Percentiles rank a stretch among this genome's conserved stretches.
phyloP scores from a whole-genome alignment of 2,329 filamentous ascomycete genomes.

The Neofusicoccum ribis region DNA sequence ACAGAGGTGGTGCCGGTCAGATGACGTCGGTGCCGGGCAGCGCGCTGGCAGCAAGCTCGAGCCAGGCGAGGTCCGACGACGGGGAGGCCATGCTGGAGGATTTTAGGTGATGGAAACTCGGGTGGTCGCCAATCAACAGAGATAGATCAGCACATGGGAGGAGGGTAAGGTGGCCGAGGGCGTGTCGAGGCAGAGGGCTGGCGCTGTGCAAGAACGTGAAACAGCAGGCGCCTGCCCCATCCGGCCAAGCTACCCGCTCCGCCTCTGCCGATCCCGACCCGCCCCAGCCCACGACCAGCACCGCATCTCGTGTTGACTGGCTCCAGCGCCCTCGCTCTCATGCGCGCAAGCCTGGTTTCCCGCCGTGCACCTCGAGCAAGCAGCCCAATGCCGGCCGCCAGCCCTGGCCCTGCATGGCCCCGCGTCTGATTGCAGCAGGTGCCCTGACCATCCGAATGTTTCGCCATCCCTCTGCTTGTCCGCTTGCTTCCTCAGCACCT shows the following conservation, averaged over 20 bases:
- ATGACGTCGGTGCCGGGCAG: constrained; percentile 6
- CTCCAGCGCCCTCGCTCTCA: not conserved
- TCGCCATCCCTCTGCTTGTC: not conserved
- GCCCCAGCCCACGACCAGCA: not conserved
- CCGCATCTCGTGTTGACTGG: constrained; percentile 11
- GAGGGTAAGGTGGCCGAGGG: not conserved
- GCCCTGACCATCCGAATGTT: not conserved
- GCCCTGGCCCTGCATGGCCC: constrained; percentile 2
- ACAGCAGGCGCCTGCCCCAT: constrained; percentile 13
- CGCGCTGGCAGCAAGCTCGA: not conserved
- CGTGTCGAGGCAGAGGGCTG: not conserved
- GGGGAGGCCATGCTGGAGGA: not conserved
- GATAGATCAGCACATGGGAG: constrained; percentile 13
- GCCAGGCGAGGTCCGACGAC: constrained; percentile 13
- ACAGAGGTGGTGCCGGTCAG: not conserved
- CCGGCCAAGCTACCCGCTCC: not conserved
- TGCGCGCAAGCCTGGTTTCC: not conserved
- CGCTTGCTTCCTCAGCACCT: not conserved
- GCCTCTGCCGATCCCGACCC: constrained; percentile 7
- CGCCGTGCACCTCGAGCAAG: not conserved
- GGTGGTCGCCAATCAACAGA: constrained; percentile 6
- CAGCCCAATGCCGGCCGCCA: not conserved
- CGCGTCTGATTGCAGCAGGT: constrained; percentile 2
- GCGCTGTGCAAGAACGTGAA: not conserved
- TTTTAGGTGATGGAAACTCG: constrained; percentile 10